A percentile compares a stretch with the other conserved stretches of the same genome.
These are phyloP conservation scores for Fusarium sororula DNA, from an alignment of 2,329 filamentous ascomycete genomes.

Conservation along the genomic window DNA sequence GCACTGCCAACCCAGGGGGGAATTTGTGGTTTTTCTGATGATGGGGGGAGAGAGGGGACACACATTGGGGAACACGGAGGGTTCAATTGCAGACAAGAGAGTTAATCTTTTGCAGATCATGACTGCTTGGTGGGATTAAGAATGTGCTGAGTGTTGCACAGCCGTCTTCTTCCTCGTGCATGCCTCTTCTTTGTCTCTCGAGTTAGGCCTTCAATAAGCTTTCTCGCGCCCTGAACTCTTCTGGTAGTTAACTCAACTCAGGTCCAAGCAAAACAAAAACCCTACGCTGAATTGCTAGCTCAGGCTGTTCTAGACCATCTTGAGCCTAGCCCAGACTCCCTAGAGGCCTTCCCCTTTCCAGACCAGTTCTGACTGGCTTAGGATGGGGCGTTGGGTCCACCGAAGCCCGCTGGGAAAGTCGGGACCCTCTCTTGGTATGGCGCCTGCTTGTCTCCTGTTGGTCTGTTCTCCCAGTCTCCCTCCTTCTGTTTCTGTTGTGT, in stretches of 20 bases:
- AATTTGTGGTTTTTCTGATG: conserved; percentile 7
- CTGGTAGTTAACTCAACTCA: not conserved
- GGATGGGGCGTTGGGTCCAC: not conserved
- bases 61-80: not conserved
- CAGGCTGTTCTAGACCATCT: not conserved
- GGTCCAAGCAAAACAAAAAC: conserved; percentile 26
- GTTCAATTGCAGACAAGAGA: not conserved
- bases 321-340: conserved; percentile 11
- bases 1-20: not conserved
- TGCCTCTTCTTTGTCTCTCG: not conserved
- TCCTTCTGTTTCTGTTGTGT: conserved; percentile 16
- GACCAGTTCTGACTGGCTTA: conserved; percentile 13
- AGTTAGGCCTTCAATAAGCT: not conserved
- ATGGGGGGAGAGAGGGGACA: not conserved
- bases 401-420: conserved; percentile 14
- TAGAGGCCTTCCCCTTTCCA: conserved; percentile 30
- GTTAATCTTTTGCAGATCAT: conserved; percentile 1
- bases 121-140: not conserved
- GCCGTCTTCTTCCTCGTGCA: not conserved
- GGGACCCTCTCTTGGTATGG: conserved; percentile 23
- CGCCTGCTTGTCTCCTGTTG: conserved; percentile 36
- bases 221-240: conserved; percentile 4
- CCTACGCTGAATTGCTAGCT: conserved; percentile 3
- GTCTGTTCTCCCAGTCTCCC: conserved; percentile 20
- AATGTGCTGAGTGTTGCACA: not conserved